These are phyloP conservation scores for Afroboletus lepidellus DNA, from an alignment of 1,284 basidiomycete species.

Conservation along the genomic window DNA sequence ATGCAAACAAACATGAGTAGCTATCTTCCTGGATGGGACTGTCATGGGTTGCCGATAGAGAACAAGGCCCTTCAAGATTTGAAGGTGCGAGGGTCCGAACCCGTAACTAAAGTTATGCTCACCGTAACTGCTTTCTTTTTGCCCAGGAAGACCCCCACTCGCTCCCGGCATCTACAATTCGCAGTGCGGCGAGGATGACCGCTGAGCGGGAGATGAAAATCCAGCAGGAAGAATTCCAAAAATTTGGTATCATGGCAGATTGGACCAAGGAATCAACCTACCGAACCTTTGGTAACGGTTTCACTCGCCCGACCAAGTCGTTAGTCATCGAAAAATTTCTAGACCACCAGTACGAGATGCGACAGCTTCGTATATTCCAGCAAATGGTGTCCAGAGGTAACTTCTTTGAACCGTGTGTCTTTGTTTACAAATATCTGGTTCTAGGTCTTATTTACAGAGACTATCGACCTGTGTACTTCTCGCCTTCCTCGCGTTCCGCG, in stretches of 20 bases:
- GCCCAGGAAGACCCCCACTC: constrained; percentile 51
- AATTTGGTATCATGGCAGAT: constrained; percentile 91
- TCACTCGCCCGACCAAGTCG: background rate
- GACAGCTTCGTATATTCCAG: constrained; percentile 86
- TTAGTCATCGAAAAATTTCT: constrained; percentile 1
- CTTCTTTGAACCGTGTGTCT: background rate
- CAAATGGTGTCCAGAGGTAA: constrained; percentile 86
- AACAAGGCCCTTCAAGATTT: constrained; percentile 84
- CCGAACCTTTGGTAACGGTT: constrained; percentile 69
- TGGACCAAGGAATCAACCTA: constrained; percentile 83
- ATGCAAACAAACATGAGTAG: constrained; percentile 40
- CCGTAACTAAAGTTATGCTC: background rate
- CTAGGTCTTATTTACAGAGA: constrained; percentile 82
- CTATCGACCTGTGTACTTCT: constrained; percentile 92
- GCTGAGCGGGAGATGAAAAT: constrained; percentile 75
- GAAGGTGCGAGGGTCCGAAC: constrained; percentile 42
- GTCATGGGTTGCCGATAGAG: constrained; percentile 96
- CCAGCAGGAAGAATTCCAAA: constrained; percentile 81
- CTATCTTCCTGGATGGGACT: constrained; percentile 97
- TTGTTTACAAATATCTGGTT: background rate
- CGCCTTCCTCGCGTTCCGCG: constrained; percentile 92
- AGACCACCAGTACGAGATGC: constrained; percentile 88
- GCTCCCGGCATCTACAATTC: constrained; percentile 63
- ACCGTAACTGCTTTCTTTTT: constrained; percentile 4
- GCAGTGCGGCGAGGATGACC: constrained; percentile 69